Evolutionary conservation across 2,329 filamentous ascomycete species (phyloP), one percentile per base, ranked within the genome.

Genomic region (Alternaria hordeiaustralica): DNA sequence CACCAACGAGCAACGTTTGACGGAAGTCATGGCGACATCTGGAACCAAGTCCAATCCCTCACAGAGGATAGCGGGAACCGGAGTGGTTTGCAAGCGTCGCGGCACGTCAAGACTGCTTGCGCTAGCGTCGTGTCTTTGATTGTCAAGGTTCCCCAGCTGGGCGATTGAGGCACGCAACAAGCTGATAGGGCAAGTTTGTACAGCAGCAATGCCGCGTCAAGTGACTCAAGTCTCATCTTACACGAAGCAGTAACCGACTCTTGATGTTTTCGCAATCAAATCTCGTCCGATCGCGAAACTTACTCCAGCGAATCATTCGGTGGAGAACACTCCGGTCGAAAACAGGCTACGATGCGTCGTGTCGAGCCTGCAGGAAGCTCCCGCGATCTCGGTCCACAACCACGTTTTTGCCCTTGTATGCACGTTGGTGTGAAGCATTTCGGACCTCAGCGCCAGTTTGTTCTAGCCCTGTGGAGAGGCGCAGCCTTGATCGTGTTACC

Each of bases 371-470:
- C 54, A 61, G 36, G 53, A 41, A n/a, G 2, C 28, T 43, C 47
- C 54, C 60, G 56, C 30, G 20, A 47, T 26, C 60, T 50, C 23
- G 43, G 26, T 25, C 56, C 60, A 55, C 56, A 63, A 30, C 60
- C 60, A 60, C 56, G 44, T 41, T 50, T 60, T 55, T 28, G 18
- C 23, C 26, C 25, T 15, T 50, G 20, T 21, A n/a, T 41, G 33
- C 49, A 55, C n/a, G 43, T 43, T 26, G 46, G 54, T 6, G 25
- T 26, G 21, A 15, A 10, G 28, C 43, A 53, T 7, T 11, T 26
- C 49, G 59, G 53, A 51, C 26, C 20, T 28, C 54, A 51, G 46
- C 33, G 54, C 59, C 49, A 11, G 59, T 54, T 20, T 12, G 44
- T 49, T 59, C 60, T 45, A 33, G 25, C 30, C 30, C 30, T 43